phyloP scores from a whole-genome alignment of 352 stramenopile genomes.

The Aphanomyces astaci region DNA sequence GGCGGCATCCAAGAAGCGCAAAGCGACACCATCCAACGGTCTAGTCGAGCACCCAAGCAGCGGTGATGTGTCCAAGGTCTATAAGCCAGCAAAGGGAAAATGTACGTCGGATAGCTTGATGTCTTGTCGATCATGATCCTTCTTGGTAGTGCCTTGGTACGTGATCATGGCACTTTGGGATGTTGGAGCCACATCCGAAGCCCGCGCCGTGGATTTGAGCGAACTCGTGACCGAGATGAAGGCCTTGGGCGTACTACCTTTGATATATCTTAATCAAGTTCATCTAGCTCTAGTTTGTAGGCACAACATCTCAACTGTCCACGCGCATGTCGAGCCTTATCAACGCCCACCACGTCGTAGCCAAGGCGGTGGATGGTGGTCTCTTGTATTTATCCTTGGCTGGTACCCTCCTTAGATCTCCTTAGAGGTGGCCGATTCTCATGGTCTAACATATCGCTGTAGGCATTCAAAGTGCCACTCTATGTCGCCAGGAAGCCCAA shows the following conservation, averaged over 20 bases:
- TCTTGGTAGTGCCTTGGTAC: conserved; percentile 62
- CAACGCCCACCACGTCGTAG: conserved; percentile 52
- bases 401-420: background rate
- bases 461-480: background rate
- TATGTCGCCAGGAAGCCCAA: background rate
- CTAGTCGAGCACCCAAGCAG: background rate
- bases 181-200: conserved; percentile 31
- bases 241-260: conserved; percentile 39
- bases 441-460: background rate
- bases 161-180: conserved; percentile 49
- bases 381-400: conserved; percentile 42
- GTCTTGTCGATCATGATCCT: background rate
- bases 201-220: conserved; percentile 33
- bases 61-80: conserved; percentile 21
- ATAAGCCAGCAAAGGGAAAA: conserved; percentile 51
- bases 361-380: conserved; percentile 26
- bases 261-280: conserved; percentile 6
- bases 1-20: conserved; percentile 12
- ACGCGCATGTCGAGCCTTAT: conserved; percentile 47
- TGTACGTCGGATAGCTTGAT: too few relatives aligned
- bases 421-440: too few relatives aligned
- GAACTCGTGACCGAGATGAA: conserved; percentile 45
- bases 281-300: conserved; percentile 41
- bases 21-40: background rate
- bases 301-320: conserved; percentile 40